A percentile compares a stretch with the other conserved stretches of the same genome.
Evolutionary conservation across 2,329 filamentous ascomycete species (phyloP).

Genomic region (Alternaria gaisen): DNA sequence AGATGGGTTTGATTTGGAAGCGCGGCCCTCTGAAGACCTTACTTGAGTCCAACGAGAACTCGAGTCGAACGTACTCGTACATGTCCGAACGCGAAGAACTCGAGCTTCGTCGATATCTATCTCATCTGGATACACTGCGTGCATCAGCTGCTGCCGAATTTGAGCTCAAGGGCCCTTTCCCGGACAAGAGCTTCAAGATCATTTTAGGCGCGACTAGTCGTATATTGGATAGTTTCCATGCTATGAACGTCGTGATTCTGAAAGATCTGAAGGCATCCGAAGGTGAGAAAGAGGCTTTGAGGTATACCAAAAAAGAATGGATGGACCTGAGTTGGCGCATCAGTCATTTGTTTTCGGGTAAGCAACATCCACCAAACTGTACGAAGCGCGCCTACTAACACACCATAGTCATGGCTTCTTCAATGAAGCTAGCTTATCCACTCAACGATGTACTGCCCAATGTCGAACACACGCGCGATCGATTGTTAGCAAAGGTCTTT

Average conservation of each 20-base stretch:
- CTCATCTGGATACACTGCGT: conserved; percentile 77
- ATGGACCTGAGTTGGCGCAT: conserved; percentile 85
- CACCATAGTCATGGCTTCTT: conserved; percentile 78
- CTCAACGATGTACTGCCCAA: conserved; percentile 88
- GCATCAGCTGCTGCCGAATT: conserved; percentile 83
- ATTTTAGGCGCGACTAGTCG: conserved; percentile 82
- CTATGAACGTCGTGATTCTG: conserved; percentile 91
- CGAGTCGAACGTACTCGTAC: conserved; percentile 63
- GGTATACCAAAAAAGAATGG: conserved; percentile 81
- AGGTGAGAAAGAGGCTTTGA: conserved; percentile 82
- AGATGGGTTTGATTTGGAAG: conserved; percentile 97
- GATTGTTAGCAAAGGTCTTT: conserved; percentile 86
- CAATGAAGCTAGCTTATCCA: conserved; percentile 93
- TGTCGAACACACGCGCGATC: conserved; percentile 80
- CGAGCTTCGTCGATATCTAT: conserved; percentile 80
- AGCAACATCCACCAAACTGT: conserved; percentile 26
- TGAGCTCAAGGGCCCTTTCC: conserved; percentile 87
- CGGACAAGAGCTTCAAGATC: conserved; percentile 73
- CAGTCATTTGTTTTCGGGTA: conserved; percentile 79
- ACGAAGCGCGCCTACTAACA: conserved; percentile 20
- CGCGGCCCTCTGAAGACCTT: conserved; percentile 84
- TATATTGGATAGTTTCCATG: conserved; percentile 92
- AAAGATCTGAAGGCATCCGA: conserved; percentile 78
- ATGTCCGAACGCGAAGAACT: conserved; percentile 89
- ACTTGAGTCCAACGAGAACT: conserved; percentile 48